Evolutionary conservation across 441 rosid species (phyloP).

Genomic region (Euphorbia celastroides): DNA sequence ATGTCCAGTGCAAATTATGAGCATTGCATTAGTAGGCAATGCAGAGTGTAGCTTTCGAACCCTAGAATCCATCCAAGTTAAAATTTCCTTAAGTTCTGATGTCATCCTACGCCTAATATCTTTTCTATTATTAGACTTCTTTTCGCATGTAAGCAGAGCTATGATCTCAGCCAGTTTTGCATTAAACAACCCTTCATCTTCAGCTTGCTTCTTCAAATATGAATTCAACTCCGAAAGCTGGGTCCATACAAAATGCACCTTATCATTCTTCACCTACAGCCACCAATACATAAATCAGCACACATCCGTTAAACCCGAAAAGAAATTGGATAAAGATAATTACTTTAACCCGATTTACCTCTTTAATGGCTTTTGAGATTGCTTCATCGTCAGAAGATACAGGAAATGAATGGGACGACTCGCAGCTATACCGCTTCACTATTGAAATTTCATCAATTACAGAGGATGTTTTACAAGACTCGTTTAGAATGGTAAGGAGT

Average conservation of each 20-base stretch:
- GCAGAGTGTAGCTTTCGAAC: constrained; percentile 44
- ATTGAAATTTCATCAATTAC: constrained; percentile 60
- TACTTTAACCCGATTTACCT: constrained; percentile 37
- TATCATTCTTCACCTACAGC: constrained; percentile 62
- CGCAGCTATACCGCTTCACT: constrained; percentile 70
- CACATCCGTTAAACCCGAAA: neutral
- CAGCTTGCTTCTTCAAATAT: constrained; percentile 60
- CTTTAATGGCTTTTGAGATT: constrained; percentile 65
- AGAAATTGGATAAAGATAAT: constrained; percentile 9
- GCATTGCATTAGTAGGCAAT: constrained; percentile 76
- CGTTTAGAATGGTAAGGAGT: constrained; percentile 63
- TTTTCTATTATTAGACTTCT: constrained; percentile 37
- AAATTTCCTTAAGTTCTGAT: constrained; percentile 58
- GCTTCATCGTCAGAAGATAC: constrained; percentile 85
- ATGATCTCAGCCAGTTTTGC: constrained; percentile 74
- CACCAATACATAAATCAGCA: constrained; percentile 11
- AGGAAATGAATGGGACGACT: constrained; percentile 70
- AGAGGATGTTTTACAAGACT: constrained; percentile 64
- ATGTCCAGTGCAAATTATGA: constrained; percentile 91
- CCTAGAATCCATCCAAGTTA: constrained; percentile 47
- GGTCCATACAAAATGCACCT: constrained; percentile 77
- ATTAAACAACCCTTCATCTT: constrained; percentile 54
- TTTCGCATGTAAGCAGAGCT: constrained; percentile 66
- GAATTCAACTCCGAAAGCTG: constrained; percentile 78
- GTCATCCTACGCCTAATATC: constrained; percentile 35